phyloP scores from a whole-genome alignment of 495 filamentous ascomycete species.

The Pseudoneurospora amorphoporcata region DNA sequence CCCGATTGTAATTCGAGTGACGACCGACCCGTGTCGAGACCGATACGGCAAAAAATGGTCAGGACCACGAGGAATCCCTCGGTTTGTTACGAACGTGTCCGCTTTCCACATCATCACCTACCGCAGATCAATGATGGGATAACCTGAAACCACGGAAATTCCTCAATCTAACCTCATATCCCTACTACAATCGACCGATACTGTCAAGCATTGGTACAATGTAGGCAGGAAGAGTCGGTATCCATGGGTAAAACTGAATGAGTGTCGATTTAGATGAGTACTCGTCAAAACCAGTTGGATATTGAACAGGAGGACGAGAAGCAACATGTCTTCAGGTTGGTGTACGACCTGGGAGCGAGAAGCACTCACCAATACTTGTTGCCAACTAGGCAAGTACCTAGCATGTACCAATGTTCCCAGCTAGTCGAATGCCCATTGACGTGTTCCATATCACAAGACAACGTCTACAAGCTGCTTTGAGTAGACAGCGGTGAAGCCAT shows the following conservation, averaged over 20 bases:
- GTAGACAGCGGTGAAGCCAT: neutral
- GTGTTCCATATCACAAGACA: neutral
- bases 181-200: neutral
- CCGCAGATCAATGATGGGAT: neutral
- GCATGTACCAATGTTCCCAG: neutral
- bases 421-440: neutral
- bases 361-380: neutral
- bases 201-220: neutral
- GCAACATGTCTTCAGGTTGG: neutral
- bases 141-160: neutral
- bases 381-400: neutral
- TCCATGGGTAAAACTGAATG: neutral
- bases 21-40: neutral
- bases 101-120: neutral
- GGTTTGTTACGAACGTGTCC: neutral
- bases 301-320: neutral
- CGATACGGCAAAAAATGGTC: neutral
- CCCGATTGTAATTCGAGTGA: neutral
- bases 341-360: neutral
- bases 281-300: neutral
- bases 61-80: neutral
- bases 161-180: neutral
- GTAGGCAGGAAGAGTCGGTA: neutral
- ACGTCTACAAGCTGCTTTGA: neutral
- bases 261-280: neutral